Conservation (phyloP, 305 asterid species). For the Plantago coronopus region DNA sequence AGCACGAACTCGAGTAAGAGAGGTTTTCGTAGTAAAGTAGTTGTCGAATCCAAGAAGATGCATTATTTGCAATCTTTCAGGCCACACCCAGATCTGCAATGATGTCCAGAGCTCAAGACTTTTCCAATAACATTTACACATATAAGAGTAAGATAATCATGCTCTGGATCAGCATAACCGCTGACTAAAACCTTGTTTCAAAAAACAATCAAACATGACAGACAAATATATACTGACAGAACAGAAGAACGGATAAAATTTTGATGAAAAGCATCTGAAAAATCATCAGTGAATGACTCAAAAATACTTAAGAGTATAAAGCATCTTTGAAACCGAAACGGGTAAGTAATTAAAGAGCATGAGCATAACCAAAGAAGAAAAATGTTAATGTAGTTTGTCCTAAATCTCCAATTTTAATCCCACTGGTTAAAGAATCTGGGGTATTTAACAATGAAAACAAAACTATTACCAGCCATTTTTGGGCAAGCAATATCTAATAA, state of each 20-base stretch:
- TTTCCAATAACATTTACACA: not conserved
- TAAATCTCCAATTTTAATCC: not conserved
- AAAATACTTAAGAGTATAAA: no score
- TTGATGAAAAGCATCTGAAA: no score
- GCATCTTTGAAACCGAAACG: not conserved
- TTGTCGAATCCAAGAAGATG: conserved; percentile 71
- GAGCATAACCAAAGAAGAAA: not conserved
- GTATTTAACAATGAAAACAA: not conserved
- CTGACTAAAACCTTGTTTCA: no score
- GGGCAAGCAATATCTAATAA: no score
- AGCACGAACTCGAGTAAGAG: conserved; percentile 83
- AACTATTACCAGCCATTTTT: not conserved
- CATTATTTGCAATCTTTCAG: conserved; percentile 78
- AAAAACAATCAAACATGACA: no score
- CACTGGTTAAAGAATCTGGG: not conserved
- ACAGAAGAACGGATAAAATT: no score
- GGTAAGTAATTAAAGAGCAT: not conserved
- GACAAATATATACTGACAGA: no score
- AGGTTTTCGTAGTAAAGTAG: conserved; percentile 66
- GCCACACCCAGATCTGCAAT: conserved; percentile 93
- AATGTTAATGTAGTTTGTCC: not conserved
- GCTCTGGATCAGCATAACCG: not conserved
- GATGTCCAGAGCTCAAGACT: conserved; percentile 11
- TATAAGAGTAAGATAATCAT: not conserved
- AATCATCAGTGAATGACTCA: no score